Percentiles rank a stretch among this genome's conserved stretches.
Evolutionary conservation across 2,329 filamentous ascomycete species (phyloP).

Genomic region (Claviceps sp.): DNA sequence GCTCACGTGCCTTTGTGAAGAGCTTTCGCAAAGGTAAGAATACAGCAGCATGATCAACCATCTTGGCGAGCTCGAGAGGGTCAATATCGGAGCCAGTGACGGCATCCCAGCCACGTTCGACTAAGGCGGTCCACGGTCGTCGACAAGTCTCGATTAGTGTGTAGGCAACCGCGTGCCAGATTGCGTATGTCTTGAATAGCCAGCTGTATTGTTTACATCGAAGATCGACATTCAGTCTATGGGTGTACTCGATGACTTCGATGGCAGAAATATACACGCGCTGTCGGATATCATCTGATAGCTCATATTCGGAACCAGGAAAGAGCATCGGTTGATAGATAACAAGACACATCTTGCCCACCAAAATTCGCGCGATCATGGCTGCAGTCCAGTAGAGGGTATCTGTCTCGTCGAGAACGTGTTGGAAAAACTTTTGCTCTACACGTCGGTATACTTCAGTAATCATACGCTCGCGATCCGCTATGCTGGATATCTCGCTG

Average conservation of each 20-base stretch:
- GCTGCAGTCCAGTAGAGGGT: slow-evolving; percentile 55
- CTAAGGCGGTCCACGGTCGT: slow-evolving; percentile 34
- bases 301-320: slow-evolving; percentile 37
- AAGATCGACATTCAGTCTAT: slow-evolving; percentile 48
- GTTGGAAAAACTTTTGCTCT: slow-evolving; percentile 38
- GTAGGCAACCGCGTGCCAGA: slow-evolving; percentile 38
- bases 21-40: slow-evolving; percentile 42
- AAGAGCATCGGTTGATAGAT: slow-evolving; percentile 62
- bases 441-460: slow-evolving; percentile 39
- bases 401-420: slow-evolving; percentile 34
- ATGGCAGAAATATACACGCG: slow-evolving; percentile 59
- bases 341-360: slow-evolving; percentile 67
- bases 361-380: slow-evolving; percentile 55
- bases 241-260: slow-evolving; percentile 58
- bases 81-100: slow-evolving; percentile 27
- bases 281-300: slow-evolving; percentile 50
- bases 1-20: slow-evolving; percentile 36
- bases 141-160: slow-evolving; percentile 32
- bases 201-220: slow-evolving; percentile 32
- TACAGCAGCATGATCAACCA: slow-evolving; percentile 32
- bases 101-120: slow-evolving; percentile 36
- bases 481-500: slow-evolving; percentile 16
- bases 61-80: slow-evolving; percentile 29
- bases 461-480: slow-evolving; percentile 30
- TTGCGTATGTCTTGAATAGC: slow-evolving; percentile 37